Percentiles rank a stretch among this genome's conserved stretches.
Evolutionary conservation across 495 filamentous ascomycete genomes (phyloP).

Genomic region (Neurospora sp.): DNA sequence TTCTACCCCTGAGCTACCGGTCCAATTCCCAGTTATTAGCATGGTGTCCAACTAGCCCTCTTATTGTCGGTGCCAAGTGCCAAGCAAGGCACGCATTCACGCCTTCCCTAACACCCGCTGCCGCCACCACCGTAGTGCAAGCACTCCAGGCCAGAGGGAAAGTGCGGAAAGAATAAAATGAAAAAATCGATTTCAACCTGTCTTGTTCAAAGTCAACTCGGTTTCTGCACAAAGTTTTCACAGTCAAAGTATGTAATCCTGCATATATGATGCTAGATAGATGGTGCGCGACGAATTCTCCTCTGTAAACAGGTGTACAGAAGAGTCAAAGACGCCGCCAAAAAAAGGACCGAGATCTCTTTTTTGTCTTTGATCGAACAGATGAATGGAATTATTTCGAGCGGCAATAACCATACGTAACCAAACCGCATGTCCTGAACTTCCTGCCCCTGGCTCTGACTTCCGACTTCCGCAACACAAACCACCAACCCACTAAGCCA

Average conservation of each 20-base stretch:
- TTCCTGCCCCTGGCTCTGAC: background rate
- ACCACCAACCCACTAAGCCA: background rate
- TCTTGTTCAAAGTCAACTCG: too few relatives aligned
- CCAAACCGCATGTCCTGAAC: background rate
- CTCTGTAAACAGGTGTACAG: background rate
- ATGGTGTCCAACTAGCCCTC: rapidly evolving
- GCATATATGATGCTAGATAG: too few relatives aligned
- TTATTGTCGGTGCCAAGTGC: background rate
- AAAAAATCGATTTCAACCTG: too few relatives aligned
- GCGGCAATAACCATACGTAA: background rate
- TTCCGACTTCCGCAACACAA: background rate
- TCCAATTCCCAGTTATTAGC: background rate
- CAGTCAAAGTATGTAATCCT: too few relatives aligned
- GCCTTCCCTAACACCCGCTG: background rate
- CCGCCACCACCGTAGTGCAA: background rate
- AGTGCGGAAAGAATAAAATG: background rate
- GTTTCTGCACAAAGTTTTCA: too few relatives aligned
- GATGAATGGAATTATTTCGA: background rate
- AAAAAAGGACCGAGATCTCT: background rate
- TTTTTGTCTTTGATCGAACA: background rate
- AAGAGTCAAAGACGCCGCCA: background rate
- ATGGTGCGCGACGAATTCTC: too few relatives aligned
- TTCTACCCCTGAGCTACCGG: background rate
- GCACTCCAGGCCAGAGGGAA: background rate
- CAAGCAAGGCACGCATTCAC: background rate